Percentiles rank a stretch among this genome's conserved stretches.
Conservation (phyloP, 345 rosid genomes). For the Crucihimalaya himalaica region DNA sequence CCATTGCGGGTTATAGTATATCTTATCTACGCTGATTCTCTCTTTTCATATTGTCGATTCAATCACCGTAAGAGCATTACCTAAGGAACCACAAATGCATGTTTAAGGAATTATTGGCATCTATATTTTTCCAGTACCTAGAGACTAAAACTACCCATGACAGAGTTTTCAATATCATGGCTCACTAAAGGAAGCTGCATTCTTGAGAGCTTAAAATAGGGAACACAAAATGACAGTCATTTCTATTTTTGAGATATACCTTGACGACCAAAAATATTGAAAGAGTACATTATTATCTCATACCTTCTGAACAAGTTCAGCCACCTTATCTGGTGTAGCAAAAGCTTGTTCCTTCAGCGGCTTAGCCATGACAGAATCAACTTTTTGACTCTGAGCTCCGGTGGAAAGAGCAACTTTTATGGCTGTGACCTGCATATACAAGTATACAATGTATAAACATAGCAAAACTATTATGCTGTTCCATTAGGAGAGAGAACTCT, state of each 20-base stretch:
- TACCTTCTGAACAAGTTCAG: slow-evolving; percentile 95
- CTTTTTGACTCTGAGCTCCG: slow-evolving; percentile 60
- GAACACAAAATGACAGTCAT: slow-evolving; percentile 12
- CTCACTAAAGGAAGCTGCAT: slow-evolving; percentile 14
- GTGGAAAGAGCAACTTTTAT: slow-evolving; percentile 76
- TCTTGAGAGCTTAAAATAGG: slow-evolving; percentile 12
- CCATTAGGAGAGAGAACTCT: neutral
- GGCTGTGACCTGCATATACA: slow-evolving; percentile 71
- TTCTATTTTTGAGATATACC: slow-evolving; percentile 6
- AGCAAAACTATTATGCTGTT: slow-evolving; percentile 4
- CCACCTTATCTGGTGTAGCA: slow-evolving; percentile 92
- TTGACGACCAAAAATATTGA: neutral
- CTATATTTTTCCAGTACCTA: neutral
- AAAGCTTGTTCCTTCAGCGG: slow-evolving; percentile 97
- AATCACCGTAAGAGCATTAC: neutral
- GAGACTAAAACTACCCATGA: neutral
- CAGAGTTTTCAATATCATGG: slow-evolving; percentile 7
- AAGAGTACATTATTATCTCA: neutral
- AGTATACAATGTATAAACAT: slow-evolving; percentile 3
- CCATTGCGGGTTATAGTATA: neutral
- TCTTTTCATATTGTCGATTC: neutral
- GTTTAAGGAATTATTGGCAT: slow-evolving; percentile 7
- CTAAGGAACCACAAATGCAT: slow-evolving; percentile 22
- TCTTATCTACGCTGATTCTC: neutral
- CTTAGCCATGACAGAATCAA: slow-evolving; percentile 71